A percentile compares a stretch with the other conserved stretches of the same genome.
These are phyloP conservation scores for Vanilla planifolia DNA, from an alignment of 106 monocot species.

Conservation along the genomic window DNA sequence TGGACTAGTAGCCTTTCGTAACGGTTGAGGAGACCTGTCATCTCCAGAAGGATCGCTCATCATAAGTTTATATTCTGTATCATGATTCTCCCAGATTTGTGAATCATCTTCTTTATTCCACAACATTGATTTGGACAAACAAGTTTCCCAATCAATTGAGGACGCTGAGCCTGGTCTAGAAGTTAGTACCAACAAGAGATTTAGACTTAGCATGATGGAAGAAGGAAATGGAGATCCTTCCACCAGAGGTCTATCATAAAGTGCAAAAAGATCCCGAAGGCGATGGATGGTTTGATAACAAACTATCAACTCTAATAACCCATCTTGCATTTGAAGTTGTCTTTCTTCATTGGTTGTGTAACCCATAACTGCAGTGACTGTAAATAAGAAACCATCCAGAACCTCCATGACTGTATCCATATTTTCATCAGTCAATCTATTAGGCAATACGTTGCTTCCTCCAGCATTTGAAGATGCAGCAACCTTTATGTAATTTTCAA, in stretches of 20 bases:
- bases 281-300: slow-evolving; percentile 88
- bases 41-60: slow-evolving; percentile 11
- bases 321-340: slow-evolving; percentile 81
- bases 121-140: slow-evolving; percentile 21
- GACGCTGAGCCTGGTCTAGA: slow-evolving; percentile 53
- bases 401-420: slow-evolving; percentile 70
- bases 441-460: slow-evolving; percentile 23
- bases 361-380: slow-evolving; percentile 60
- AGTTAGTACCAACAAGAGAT: slow-evolving; percentile 76
- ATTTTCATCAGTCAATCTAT: slow-evolving; percentile 55
- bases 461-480: slow-evolving; percentile 76
- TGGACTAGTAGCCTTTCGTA: not conserved
- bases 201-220: slow-evolving; percentile 79
- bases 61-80: slow-evolving; percentile 3
- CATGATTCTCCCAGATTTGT: slow-evolving; percentile 18
- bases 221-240: slow-evolving; percentile 96
- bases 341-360: slow-evolving; percentile 53
- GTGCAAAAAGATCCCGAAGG: slow-evolving; percentile 89
- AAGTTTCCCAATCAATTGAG: slow-evolving; percentile 73
- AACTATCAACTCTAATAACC: slow-evolving; percentile 77
- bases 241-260: slow-evolving; percentile 86
- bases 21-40: not conserved
- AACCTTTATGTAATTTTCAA: slow-evolving; percentile 95
- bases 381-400: slow-evolving; percentile 80
- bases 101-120: slow-evolving; percentile 14